Evolutionary conservation across 2,329 filamentous ascomycete genomes (phyloP).

Genomic region (Didymella sp.): DNA sequence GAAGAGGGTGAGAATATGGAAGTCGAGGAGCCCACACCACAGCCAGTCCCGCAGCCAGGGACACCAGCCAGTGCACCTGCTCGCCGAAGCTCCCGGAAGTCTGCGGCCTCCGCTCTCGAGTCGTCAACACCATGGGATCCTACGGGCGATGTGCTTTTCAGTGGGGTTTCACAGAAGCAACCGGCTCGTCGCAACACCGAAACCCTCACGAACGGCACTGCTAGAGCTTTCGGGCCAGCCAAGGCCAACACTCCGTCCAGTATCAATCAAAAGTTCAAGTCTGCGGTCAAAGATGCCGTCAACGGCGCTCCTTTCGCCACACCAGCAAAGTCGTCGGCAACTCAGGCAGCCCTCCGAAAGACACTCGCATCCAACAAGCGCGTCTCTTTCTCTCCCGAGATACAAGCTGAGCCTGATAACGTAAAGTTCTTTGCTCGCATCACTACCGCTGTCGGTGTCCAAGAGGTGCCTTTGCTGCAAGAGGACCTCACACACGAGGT

Average conservation of each 20-base stretch:
- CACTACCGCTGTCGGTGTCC: constrained; percentile 4
- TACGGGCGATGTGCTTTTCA: constrained; percentile 1
- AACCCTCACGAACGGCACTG: not conserved
- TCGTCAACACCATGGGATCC: constrained; percentile 5
- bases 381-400: constrained; percentile 4
- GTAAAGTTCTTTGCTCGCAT: constrained; percentile 25
- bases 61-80: constrained; percentile 17
- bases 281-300: not conserved
- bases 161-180: not conserved
- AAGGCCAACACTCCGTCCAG: not conserved
- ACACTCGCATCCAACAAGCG: not conserved
- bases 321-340: not conserved
- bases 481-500: constrained; percentile 11
- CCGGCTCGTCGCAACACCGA: not conserved
- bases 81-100: constrained; percentile 25
- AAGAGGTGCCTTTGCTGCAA: constrained; percentile 15
- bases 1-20: not conserved
- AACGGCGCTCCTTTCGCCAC: not conserved
- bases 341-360: not conserved
- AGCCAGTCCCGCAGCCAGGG: not conserved
- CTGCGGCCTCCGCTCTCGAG: constrained; percentile 8
- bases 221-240: not conserved
- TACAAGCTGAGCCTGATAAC: not conserved
- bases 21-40: not conserved
- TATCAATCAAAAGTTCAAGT: not conserved